Percentiles rank a stretch among this genome's conserved stretches.
Evolutionary conservation across 805 yeast species (phyloP).

Genomic region (Metschnikowia kunwiensis): DNA sequence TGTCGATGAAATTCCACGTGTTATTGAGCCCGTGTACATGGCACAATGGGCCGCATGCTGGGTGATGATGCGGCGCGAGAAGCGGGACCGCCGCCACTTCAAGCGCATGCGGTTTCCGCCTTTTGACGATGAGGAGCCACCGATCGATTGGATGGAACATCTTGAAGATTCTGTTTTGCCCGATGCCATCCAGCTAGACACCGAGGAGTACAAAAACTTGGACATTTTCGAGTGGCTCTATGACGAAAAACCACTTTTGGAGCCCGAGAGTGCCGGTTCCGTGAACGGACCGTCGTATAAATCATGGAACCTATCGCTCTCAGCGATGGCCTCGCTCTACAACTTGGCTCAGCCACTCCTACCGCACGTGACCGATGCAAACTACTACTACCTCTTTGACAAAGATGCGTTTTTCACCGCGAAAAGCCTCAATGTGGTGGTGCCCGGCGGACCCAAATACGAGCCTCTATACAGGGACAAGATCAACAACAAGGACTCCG

Average conservation of each 20-base stretch:
- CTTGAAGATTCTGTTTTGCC: constrained; percentile 68
- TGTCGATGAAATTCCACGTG: constrained; percentile 89
- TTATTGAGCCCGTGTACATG: constrained; percentile 82
- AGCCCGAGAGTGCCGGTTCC: constrained; percentile 35
- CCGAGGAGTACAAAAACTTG: constrained; percentile 53
- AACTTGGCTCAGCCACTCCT: constrained; percentile 69
- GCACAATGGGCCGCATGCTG: constrained; percentile 97
- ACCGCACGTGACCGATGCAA: constrained; percentile 54
- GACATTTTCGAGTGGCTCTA: constrained; percentile 71
- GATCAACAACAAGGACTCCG: constrained; percentile 55
- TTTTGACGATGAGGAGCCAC: constrained; percentile 97
- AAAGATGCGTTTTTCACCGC: constrained; percentile 82
- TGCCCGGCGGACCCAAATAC: constrained; percentile 96
- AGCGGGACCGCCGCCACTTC: constrained; percentile 84
- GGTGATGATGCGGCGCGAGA: constrained; percentile 91
- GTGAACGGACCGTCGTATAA: constrained; percentile 79
- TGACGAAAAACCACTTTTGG: constrained; percentile 70
- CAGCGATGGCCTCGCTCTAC: constrained; percentile 62
- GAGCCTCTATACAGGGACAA: constrained; percentile 74
- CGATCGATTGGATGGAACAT: constrained; percentile 77
- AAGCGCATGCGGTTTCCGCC: constrained; percentile 93
- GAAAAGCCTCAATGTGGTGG: constrained; percentile 78
- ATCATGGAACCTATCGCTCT: constrained; percentile 62
- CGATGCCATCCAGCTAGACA: constrained; percentile 65
- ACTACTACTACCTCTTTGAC: constrained; percentile 71